phyloP scores from a whole-genome alignment of 371 early-diverging fungal species.

The Mortierella sp. region DNA sequence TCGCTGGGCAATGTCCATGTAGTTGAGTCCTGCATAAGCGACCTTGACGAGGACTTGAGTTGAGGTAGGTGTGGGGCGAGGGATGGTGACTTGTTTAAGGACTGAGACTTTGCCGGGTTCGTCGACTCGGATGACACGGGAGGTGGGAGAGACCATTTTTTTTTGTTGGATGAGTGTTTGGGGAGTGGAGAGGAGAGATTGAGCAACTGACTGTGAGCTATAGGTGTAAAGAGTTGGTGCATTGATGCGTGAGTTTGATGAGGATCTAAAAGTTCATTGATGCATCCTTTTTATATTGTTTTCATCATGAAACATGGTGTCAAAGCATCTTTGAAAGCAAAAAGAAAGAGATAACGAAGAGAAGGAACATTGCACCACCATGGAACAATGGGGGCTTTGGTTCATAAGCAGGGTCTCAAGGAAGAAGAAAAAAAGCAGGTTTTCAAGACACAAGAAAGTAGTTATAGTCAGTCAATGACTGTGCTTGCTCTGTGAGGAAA shows the following conservation, averaged over 20 bases:
- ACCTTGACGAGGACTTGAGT: constrained; percentile 83
- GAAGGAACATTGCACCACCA: no score
- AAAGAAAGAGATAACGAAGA: no score
- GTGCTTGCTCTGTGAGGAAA: no score
- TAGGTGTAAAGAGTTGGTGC: no score
- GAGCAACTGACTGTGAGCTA: background rate
- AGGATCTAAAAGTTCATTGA: background rate
- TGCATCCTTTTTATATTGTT: no score
- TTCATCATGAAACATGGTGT: no score
- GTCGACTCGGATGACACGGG: background rate
- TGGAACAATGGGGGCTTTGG: no score
- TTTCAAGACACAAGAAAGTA: no score
- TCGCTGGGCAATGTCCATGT: constrained; percentile 92
- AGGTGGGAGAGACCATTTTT: background rate
- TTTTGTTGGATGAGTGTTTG: background rate
- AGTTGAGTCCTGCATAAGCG: constrained; percentile 86
- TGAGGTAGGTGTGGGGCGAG: constrained; percentile 61
- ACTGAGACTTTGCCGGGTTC: constrained; percentile 78
- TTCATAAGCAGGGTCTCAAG: no score
- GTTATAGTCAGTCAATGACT: no score
- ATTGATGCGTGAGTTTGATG: background rate
- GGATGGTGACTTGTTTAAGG: constrained; percentile 66
- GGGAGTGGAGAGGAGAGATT: background rate
- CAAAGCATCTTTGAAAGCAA: no score
- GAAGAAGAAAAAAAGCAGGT: no score